Base-by-base conservation (phyloP, 768 basidiomycete species). In the Fomitopsis serialis region DNA sequence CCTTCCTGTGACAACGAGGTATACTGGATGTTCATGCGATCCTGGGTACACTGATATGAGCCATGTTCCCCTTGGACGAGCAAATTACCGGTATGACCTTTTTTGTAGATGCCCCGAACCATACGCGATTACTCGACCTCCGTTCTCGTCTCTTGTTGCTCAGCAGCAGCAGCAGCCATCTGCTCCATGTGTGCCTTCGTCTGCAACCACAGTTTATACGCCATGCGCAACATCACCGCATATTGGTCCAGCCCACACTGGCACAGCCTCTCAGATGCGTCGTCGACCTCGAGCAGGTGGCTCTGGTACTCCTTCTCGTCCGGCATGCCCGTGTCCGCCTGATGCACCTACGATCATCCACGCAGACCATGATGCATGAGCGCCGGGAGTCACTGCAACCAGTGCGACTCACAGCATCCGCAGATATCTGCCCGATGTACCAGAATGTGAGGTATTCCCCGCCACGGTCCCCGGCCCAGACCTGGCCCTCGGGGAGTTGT, bases 361-460 rank as follows among this genome's bases (percentile, higher is more conserved):
- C 27, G 48, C 3, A n/a, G 12, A 34, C 25, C 35, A 7, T 5
- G 19, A 56, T 29, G 24, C 35, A 7, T 5, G 19, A 56, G 17
- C 24, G 24, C 29, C 19, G 1, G 10, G 13, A 44, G 27, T 15
- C 5, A 3, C 19, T 19, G 27, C 9, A 21, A 9, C 21, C 12
- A 15, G 34, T 37, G n/a, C 12, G 4, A 71, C 78, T 24, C 58
- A 84, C 80, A 36, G 81, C 80, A 54, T 80, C 73, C 6, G 67
- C 74, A 0, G 71, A 55, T 35, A 85, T 82, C 61, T 75, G 68
- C 5, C 78, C 80, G n/a, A 75, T 72, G 57, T 74, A 83, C 78
- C 78, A 85, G 44, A 73, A 75, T 9, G 72, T 74, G 24, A 82
- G 56, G 61, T 85, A 85, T 58, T 82, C 76, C 1, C 77, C 76